phyloP scores from a whole-genome alignment of 2,329 filamentous ascomycete genomes.

The Atkinsonella hypoxylon region DNA sequence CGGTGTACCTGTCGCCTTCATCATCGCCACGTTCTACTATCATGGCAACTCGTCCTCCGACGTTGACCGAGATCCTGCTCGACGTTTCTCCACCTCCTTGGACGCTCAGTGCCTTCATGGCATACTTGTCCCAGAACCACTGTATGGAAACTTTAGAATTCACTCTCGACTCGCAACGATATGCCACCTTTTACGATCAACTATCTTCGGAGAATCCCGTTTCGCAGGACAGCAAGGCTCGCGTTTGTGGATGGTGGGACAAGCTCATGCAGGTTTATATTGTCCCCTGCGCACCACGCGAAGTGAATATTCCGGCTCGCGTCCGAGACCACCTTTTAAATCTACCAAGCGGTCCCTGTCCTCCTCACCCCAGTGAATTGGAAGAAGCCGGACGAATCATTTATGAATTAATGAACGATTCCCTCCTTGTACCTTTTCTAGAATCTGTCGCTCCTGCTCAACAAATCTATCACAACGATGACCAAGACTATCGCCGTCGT shows the following conservation, averaged over 20 bases:
- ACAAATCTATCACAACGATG: constrained; percentile 23
- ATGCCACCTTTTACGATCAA: constrained; percentile 48
- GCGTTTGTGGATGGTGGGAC: constrained; percentile 73
- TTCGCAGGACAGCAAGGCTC: constrained; percentile 38
- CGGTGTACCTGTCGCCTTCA: constrained; percentile 32
- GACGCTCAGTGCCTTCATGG: constrained; percentile 88
- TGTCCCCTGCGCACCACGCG: constrained; percentile 67
- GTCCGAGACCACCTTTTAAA: constrained; percentile 72
- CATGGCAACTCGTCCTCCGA: constrained; percentile 39
- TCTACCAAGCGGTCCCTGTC: constrained; percentile 39
- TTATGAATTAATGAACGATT: constrained; percentile 96
- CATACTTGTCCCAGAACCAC: constrained; percentile 92
- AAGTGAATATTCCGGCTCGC: constrained; percentile 80
- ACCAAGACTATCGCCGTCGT: constrained; percentile 22
- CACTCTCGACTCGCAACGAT: constrained; percentile 84
- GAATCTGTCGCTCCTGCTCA: constrained; percentile 44
- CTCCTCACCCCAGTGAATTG: constrained; percentile 62
- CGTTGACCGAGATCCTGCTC: constrained; percentile 75
- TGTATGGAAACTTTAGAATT: constrained; percentile 95
- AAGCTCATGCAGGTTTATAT: constrained; percentile 87
- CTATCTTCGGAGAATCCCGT: constrained; percentile 26
- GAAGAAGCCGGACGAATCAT: constrained; percentile 79
- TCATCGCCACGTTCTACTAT: constrained; percentile 21
- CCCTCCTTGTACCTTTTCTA: constrained; percentile 82
- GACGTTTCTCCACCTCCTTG: constrained; percentile 80